Evolutionary conservation across 2,329 filamentous ascomycete genomes (phyloP).

Genomic region (Tolypocladium tundrense): DNA sequence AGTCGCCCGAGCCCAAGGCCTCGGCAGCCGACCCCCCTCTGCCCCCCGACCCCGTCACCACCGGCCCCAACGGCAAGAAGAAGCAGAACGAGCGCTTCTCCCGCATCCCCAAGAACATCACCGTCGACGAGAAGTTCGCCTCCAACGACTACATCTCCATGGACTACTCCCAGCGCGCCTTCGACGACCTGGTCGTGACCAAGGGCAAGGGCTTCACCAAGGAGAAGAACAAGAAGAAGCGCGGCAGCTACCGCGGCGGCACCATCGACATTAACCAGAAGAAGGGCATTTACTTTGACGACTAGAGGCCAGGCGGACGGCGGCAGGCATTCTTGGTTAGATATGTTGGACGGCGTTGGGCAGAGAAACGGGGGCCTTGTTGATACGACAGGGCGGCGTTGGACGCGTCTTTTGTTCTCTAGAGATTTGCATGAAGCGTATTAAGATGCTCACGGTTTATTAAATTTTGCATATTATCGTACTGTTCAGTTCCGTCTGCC

Average conservation of each 20-base stretch:
- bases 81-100: slow-evolving; percentile 63
- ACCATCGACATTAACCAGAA: slow-evolving; percentile 72
- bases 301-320: slow-evolving; percentile 37
- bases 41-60: slow-evolving; percentile 36
- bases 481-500: not conserved
- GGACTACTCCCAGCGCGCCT: slow-evolving; percentile 81
- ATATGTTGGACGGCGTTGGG: not conserved
- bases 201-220: slow-evolving; percentile 97
- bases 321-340: not conserved
- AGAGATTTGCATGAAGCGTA: not conserved
- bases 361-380: not conserved
- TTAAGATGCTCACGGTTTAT: not conserved
- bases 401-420: not conserved
- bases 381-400: not conserved
- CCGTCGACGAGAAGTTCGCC: slow-evolving; percentile 57
- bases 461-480: not conserved
- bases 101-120: slow-evolving; percentile 59
- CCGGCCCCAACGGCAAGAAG: slow-evolving; percentile 35
- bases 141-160: slow-evolving; percentile 78
- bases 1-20: slow-evolving; percentile 27
- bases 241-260: slow-evolving; percentile 82
- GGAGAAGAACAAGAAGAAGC: slow-evolving; percentile 99
- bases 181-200: slow-evolving; percentile 79
- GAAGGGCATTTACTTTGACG: slow-evolving; percentile 91
- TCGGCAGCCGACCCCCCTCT: slow-evolving; percentile 36